Conservation (phyloP, 257 asterid genomes). For the Ophiorrhiza pumila region DNA sequence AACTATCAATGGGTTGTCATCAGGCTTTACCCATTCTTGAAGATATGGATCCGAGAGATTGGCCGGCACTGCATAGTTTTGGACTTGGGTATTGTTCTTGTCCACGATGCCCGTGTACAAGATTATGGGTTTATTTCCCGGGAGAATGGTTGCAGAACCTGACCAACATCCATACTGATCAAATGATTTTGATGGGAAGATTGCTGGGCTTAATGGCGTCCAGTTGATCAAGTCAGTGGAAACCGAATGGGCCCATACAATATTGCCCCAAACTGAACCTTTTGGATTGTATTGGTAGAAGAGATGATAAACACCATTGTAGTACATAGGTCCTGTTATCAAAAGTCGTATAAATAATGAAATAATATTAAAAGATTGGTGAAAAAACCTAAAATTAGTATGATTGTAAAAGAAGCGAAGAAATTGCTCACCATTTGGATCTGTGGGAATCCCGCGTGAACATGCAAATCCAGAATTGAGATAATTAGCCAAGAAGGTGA, state of each 20-base stretch:
- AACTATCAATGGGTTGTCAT: conserved; percentile 57
- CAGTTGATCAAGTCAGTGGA: conserved; percentile 66
- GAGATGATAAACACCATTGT: conserved; percentile 64
- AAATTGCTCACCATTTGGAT: conserved; percentile 38
- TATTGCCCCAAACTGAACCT: conserved; percentile 78
- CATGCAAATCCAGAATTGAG: conserved; percentile 18
- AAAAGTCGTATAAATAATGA: neutral
- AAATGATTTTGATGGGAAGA: conserved; percentile 56
- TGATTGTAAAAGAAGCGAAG: no score
- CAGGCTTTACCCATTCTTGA: conserved; percentile 59
- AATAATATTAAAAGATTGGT: neutral
- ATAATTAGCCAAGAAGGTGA: neutral
- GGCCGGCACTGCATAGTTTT: conserved; percentile 75
- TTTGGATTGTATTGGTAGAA: conserved; percentile 75
- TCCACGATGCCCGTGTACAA: conserved; percentile 71
- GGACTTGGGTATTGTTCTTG: conserved; percentile 50
- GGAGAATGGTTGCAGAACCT: conserved; percentile 66
- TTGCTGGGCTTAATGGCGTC: conserved; percentile 45
- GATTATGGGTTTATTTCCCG: conserved; percentile 62
- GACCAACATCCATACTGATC: conserved; percentile 76
- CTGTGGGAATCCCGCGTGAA: conserved; percentile 13
- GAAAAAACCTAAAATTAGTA: no score
- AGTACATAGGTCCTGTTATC: conserved; percentile 62
- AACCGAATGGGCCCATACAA: conserved; percentile 77
- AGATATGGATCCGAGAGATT: conserved; percentile 62